Conservation (phyloP, 768 basidiomycete genomes). For the Phaeotremella skinneri region DNA sequence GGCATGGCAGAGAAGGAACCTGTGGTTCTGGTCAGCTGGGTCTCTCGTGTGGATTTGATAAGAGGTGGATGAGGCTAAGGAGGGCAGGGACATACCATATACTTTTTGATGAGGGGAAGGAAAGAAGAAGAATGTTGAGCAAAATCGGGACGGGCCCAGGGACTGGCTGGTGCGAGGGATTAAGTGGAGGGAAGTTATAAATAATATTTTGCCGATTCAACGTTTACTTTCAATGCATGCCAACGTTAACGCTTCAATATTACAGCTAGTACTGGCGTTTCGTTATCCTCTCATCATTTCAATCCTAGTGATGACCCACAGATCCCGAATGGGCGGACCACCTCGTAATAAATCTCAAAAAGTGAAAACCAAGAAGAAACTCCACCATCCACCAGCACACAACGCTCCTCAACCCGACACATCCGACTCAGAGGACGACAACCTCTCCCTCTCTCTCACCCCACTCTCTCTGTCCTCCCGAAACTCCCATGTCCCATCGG, state of each 20-base stretch:
- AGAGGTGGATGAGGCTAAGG: neutral
- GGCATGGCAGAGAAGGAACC: conserved; percentile 20
- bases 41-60: neutral
- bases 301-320: conserved; percentile 32
- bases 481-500: conserved; percentile 28
- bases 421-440: conserved; percentile 7
- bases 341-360: conserved; percentile 12
- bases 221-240: no score
- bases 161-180: neutral
- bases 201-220: no score
- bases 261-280: neutral
- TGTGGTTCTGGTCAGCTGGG: neutral
- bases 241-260: neutral
- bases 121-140: conserved; percentile 2
- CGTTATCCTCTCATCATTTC: neutral
- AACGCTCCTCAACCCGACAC: conserved; percentile 7
- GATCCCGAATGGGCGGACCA: conserved; percentile 39
- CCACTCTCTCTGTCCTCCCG: conserved; percentile 5
- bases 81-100: conserved; percentile 12
- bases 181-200: no score
- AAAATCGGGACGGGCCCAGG: neutral
- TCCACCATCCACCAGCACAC: conserved; percentile 32
- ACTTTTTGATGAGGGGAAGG: conserved; percentile 17
- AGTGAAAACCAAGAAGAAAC: conserved; percentile 19
- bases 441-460: conserved; percentile 1